Conservation (phyloP, 1,139 yeast species). For the Chernovozyma aurita region DNA sequence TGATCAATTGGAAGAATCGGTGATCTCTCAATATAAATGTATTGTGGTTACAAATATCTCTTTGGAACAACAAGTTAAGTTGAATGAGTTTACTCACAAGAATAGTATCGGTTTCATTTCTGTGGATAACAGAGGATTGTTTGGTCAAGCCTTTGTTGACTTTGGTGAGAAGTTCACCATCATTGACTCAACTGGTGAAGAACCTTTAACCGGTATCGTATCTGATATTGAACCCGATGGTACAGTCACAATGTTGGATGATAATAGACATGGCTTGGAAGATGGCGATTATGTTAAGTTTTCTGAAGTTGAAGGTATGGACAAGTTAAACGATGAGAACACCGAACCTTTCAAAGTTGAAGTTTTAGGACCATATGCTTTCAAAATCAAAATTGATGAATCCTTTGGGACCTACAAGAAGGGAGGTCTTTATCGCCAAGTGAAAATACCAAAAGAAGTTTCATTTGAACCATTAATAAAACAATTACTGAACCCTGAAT, state of each 20-base stretch:
- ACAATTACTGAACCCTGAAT: slow-evolving; percentile 77
- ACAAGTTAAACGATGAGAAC: slow-evolving; percentile 62
- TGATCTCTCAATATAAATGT: slow-evolving; percentile 63
- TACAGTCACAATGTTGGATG: slow-evolving; percentile 87
- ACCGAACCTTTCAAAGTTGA: slow-evolving; percentile 58
- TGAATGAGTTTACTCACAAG: slow-evolving; percentile 72
- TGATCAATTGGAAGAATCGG: slow-evolving; percentile 43
- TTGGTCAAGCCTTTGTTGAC: slow-evolving; percentile 87
- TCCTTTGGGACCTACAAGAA: slow-evolving; percentile 60
- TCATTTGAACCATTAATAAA: slow-evolving; percentile 59
- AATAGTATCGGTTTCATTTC: slow-evolving; percentile 74
- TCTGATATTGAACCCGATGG: slow-evolving; percentile 89
- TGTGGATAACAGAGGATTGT: slow-evolving; percentile 81
- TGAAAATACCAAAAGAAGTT: slow-evolving; percentile 69
- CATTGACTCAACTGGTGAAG: slow-evolving; percentile 88
- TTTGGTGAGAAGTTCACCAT: slow-evolving; percentile 79
- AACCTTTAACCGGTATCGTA: slow-evolving; percentile 79
- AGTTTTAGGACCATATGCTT: slow-evolving; percentile 92
- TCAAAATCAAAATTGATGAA: slow-evolving; percentile 57
- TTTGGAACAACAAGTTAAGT: slow-evolving; percentile 67
- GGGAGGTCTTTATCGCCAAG: slow-evolving; percentile 92
- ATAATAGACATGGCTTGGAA: slow-evolving; percentile 86
- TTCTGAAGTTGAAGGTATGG: slow-evolving; percentile 77
- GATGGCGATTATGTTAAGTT: slow-evolving; percentile 90
- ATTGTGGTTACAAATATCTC: slow-evolving; percentile 78